Percentiles rank a stretch among this genome's conserved stretches.
Evolutionary conservation across 78 protist genomes (phyloP).

Genomic region (Dictyostelium firmibasis): DNA sequence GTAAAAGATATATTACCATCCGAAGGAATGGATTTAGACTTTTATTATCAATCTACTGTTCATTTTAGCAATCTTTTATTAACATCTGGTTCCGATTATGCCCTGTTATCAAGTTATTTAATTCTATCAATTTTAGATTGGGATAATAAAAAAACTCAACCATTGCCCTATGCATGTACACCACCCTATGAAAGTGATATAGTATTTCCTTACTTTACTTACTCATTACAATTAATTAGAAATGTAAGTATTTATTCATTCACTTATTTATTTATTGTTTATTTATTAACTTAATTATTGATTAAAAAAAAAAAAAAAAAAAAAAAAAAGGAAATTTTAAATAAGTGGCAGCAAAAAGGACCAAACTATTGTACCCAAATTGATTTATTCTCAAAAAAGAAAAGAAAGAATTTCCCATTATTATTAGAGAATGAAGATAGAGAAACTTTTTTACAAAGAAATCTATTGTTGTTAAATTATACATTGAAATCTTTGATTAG

Average conservation of each 20-base stretch:
- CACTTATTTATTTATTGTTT: neutral
- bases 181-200: slow-evolving; percentile 77
- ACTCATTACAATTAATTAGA: slow-evolving; percentile 43
- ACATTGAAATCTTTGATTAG: neutral
- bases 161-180: slow-evolving; percentile 55
- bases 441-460: slow-evolving; percentile 64
- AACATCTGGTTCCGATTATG: neutral
- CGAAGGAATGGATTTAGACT: slow-evolving; percentile 53
- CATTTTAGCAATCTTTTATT: slow-evolving; percentile 41
- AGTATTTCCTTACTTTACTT: slow-evolving; percentile 50
- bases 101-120: slow-evolving; percentile 21
- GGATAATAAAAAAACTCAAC: slow-evolving; percentile 75
- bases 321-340: slow-evolving; percentile 45
- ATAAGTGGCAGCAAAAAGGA: slow-evolving; percentile 49
- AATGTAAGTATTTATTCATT: slow-evolving; percentile 9
- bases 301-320: too few relatives aligned
- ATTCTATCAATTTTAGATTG: slow-evolving; percentile 48
- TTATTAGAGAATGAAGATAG: slow-evolving; percentile 68
- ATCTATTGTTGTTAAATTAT: slow-evolving; percentile 41
- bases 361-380: slow-evolving; percentile 59
- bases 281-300: neutral
- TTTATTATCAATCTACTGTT: slow-evolving; percentile 43
- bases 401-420: slow-evolving; percentile 50
- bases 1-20: slow-evolving; percentile 45
- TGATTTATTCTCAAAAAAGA: slow-evolving; percentile 58